A percentile compares a stretch with the other conserved stretches of the same genome.
These are phyloP conservation scores for Xylaria castorea DNA, from an alignment of 495 filamentous ascomycete genomes.

Conservation along the genomic window DNA sequence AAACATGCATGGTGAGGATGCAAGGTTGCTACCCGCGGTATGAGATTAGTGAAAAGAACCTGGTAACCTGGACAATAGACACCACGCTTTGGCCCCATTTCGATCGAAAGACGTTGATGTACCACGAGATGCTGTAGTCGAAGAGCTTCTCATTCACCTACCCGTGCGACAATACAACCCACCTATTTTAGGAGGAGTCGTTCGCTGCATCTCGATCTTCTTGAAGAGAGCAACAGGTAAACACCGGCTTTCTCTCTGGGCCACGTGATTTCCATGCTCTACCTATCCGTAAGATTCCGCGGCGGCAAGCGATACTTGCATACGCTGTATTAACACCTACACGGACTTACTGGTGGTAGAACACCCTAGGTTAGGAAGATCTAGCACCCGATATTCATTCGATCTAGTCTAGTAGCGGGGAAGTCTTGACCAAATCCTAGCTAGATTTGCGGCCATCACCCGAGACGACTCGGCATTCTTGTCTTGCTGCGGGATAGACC, in stretches of 20 bases:
- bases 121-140: slow-evolving; percentile 27
- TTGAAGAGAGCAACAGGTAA: background rate
- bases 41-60: slow-evolving; percentile 27
- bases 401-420: background rate
- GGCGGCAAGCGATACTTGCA: slow-evolving; percentile 6
- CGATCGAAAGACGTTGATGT: slow-evolving; percentile 22
- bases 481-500: slow-evolving; percentile 28
- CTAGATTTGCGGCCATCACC: slow-evolving; percentile 29
- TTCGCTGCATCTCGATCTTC: slow-evolving; percentile 13
- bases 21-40: slow-evolving; percentile 29
- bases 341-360: background rate
- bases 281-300: slow-evolving; percentile 3
- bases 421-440: slow-evolving; percentile 23
- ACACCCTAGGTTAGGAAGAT: background rate
- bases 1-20: slow-evolving; percentile 29
- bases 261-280: slow-evolving; percentile 8
- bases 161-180: slow-evolving; percentile 22
- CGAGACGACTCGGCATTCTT: slow-evolving; percentile 32
- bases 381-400: slow-evolving; percentile 8
- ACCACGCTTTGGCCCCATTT: slow-evolving; percentile 19
- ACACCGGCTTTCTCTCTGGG: background rate
- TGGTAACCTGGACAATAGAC: slow-evolving; percentile 14
- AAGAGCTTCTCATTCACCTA: slow-evolving; percentile 17
- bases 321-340: slow-evolving; percentile 1
- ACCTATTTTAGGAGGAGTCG: slow-evolving; percentile 4